A percentile compares a stretch with the other conserved stretches of the same genome.
Evolutionary conservation across 2,329 filamentous ascomycete species (phyloP).

Genomic region (Lasiodiplodia sp.): DNA sequence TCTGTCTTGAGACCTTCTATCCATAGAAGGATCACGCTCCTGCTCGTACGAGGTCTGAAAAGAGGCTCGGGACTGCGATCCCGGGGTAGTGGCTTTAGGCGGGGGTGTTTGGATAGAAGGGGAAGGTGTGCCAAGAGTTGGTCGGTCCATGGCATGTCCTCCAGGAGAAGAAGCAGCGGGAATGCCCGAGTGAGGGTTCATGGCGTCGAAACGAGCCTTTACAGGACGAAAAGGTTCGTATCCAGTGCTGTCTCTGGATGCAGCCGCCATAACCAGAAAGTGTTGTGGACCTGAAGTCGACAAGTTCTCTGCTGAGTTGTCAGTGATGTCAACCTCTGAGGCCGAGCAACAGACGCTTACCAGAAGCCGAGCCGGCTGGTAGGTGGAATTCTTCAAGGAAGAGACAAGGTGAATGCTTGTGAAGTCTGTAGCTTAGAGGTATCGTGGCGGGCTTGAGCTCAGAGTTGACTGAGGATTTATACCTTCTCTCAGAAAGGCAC

Average conservation of each 20-base stretch:
- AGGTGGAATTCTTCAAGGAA: background rate
- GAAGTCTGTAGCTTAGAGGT: background rate
- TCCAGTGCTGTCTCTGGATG: background rate
- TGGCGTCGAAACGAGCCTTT: background rate
- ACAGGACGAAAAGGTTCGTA: background rate
- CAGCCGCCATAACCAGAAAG: background rate
- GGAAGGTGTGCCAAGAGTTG: background rate
- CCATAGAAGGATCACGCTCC: background rate
- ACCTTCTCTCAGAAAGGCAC: background rate
- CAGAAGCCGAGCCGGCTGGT: background rate
- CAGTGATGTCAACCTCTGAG: background rate
- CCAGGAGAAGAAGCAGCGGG: background rate
- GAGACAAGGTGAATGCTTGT: background rate
- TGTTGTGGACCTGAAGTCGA: background rate
- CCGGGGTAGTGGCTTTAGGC: conserved; percentile 4
- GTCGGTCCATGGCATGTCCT: background rate
- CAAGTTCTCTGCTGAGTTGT: background rate
- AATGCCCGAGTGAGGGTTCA: background rate
- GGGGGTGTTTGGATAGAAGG: background rate
- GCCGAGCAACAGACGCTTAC: background rate
- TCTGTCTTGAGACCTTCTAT: conserved; percentile 10
- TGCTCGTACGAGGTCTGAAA: conserved; percentile 8
- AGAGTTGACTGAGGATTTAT: conserved; percentile 17
- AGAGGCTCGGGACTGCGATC: background rate
- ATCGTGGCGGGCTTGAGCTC: background rate